Conservation (phyloP, 495 filamentous ascomycete species). For the Tetracladium marchalianum region DNA sequence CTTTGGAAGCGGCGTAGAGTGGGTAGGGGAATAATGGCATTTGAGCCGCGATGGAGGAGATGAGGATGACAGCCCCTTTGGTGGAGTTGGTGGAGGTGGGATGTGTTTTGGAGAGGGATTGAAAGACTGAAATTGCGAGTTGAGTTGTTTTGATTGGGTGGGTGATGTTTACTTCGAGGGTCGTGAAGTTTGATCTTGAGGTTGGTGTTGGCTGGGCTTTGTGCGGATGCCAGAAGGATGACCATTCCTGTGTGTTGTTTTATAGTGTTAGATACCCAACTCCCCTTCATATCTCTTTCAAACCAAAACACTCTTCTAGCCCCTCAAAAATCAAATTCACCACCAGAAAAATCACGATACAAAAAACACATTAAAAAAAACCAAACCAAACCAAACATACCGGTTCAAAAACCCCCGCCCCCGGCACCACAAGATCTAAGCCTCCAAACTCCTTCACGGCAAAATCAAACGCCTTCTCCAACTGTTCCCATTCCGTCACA, state of each 20-base stretch:
- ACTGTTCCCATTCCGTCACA: slow-evolving; percentile 46
- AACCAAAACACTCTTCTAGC: too few species aligned
- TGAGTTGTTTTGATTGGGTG: slow-evolving; percentile 58
- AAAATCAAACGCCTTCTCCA: slow-evolving; percentile 46
- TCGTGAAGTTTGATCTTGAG: slow-evolving; percentile 36
- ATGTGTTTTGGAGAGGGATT: not conserved
- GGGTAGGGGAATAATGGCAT: slow-evolving; percentile 32
- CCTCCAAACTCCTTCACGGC: slow-evolving; percentile 45
- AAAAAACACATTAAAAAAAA: too few species aligned
- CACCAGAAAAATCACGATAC: too few species aligned
- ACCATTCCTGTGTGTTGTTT: not conserved
- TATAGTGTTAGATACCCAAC: not conserved
- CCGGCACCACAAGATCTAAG: slow-evolving; percentile 54
- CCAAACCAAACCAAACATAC: not conserved
- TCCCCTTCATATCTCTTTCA: too few species aligned
- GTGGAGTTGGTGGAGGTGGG: too few species aligned
- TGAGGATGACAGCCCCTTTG: slow-evolving; percentile 35
- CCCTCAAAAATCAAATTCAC: too few species aligned
- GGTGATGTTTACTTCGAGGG: slow-evolving; percentile 54
- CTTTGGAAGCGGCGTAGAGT: slow-evolving; percentile 51
- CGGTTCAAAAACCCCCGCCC: slow-evolving; percentile 54
- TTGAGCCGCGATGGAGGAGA: slow-evolving; percentile 53
- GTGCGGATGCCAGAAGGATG: slow-evolving; percentile 20
- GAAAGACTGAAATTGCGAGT: slow-evolving; percentile 49
- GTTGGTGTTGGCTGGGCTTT: slow-evolving; percentile 30